These are phyloP conservation scores for Zygnema cylindricum DNA, from an alignment of 139 green algal species.

Conservation along the genomic window DNA sequence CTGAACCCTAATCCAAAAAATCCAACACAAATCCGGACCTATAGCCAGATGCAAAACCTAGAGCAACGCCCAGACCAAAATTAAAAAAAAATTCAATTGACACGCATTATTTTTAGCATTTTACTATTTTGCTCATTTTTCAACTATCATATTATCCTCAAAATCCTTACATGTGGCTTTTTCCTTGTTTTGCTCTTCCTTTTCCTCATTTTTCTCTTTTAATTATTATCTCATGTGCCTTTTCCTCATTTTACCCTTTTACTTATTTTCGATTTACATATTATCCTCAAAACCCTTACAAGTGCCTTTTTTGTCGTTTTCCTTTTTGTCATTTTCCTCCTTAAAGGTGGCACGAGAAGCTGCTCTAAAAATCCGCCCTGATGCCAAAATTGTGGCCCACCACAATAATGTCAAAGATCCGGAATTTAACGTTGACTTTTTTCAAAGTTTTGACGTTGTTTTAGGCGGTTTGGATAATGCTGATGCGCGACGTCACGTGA, in stretches of 20 bases:
- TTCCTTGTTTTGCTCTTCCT: background rate
- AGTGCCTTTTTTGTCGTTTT: background rate
- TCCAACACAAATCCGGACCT: too few relatives aligned
- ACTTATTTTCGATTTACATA: background rate
- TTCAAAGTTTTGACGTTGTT: conserved; percentile 89
- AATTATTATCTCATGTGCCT: background rate
- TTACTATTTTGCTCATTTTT: too few relatives aligned
- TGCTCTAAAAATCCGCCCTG: conserved; percentile 71
- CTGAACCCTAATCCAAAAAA: too few relatives aligned
- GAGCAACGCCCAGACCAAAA: too few relatives aligned
- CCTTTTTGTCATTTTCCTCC: background rate
- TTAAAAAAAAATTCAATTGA: too few relatives aligned
- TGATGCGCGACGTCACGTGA: conserved; percentile 89
- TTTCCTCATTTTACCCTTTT: background rate
- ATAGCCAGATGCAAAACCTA: too few relatives aligned
- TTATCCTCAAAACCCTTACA: background rate
- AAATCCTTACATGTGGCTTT: too few relatives aligned
- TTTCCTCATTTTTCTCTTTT: background rate
- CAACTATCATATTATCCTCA: too few relatives aligned
- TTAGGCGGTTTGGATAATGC: conserved; percentile 98
- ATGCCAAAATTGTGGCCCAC: conserved; percentile 75
- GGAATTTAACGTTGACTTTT: conserved; percentile 86
- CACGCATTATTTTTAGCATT: too few relatives aligned
- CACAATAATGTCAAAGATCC: conserved; percentile 84
- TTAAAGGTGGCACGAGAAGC: conserved; percentile 80